Evolutionary conservation across 306 rosid genomes (phyloP).

Genomic region (Rubus idaeus): DNA sequence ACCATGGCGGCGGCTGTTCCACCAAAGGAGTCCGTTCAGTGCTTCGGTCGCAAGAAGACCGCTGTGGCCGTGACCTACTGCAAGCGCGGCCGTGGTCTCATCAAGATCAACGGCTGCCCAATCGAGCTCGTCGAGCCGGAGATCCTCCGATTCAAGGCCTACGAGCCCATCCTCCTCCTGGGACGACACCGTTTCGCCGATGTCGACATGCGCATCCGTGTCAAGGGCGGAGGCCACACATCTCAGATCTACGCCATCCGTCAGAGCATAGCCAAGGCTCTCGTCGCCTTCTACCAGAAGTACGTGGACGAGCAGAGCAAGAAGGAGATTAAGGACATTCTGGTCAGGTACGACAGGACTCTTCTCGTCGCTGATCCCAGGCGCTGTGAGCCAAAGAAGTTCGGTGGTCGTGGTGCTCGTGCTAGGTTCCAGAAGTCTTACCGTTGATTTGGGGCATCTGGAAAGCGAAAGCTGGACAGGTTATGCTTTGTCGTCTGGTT

Average conservation of each 20-base stretch:
- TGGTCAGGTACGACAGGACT: conserved; percentile 66
- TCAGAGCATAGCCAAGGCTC: conserved; percentile 82
- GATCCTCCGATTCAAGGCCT: conserved; percentile 78
- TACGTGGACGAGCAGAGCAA: conserved; percentile 87
- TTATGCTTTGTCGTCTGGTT: background rate
- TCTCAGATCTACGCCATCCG: conserved; percentile 85
- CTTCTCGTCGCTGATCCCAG: conserved; percentile 81
- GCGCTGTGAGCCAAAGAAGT: conserved; percentile 93
- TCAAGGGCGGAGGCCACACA: conserved; percentile 81
- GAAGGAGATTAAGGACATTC: conserved; percentile 88
- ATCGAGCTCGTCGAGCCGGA: conserved; percentile 80
- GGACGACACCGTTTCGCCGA: conserved; percentile 69
- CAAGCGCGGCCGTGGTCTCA: conserved; percentile 76
- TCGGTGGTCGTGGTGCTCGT: conserved; percentile 90
- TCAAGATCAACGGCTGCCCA: conserved; percentile 85
- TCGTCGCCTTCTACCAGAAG: conserved; percentile 82
- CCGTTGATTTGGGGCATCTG: conserved; percentile 54
- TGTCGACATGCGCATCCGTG: conserved; percentile 80
- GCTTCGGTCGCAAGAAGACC: conserved; percentile 87
- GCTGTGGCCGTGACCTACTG: conserved; percentile 91
- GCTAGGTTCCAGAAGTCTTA: conserved; percentile 91
- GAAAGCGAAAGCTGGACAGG: too few relatives aligned
- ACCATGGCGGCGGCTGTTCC: conserved; percentile 26
- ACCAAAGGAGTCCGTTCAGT: conserved; percentile 59
- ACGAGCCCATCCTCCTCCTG: conserved; percentile 70